These are phyloP conservation scores for Candida broadrunensis DNA, from an alignment of 805 yeast genomes.

Conservation along the genomic window DNA sequence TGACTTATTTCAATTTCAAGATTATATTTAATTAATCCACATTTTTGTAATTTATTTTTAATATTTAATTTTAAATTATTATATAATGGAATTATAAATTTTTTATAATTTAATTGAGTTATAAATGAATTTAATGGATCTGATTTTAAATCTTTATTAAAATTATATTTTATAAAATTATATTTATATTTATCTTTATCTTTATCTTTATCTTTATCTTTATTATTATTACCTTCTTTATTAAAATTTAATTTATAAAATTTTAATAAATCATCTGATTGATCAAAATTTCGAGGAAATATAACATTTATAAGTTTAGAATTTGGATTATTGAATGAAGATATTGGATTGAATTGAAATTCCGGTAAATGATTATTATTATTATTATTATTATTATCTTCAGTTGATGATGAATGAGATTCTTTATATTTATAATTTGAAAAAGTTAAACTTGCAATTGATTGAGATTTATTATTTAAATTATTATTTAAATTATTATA, in stretches of 20 bases:
- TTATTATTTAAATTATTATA: background rate
- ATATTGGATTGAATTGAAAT: background rate
- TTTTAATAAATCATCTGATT: background rate
- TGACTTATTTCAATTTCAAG: background rate
- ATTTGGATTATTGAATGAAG: background rate
- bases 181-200: background rate
- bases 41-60: background rate
- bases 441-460: background rate
- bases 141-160: background rate
- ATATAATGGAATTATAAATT: background rate
- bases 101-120: background rate
- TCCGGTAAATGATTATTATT: background rate
- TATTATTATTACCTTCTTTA: background rate
- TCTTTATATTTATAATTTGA: background rate
- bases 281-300: background rate
- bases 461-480: background rate
- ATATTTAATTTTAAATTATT: background rate
- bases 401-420: too few relatives aligned
- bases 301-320: background rate
- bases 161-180: background rate
- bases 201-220: background rate
- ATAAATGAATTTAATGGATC: background rate
- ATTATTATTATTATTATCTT: too few relatives aligned
- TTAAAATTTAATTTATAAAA: background rate
- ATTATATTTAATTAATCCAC: background rate